phyloP scores from a whole-genome alignment of 164 flowering plant species.

The Macadamia tetraphylla region DNA sequence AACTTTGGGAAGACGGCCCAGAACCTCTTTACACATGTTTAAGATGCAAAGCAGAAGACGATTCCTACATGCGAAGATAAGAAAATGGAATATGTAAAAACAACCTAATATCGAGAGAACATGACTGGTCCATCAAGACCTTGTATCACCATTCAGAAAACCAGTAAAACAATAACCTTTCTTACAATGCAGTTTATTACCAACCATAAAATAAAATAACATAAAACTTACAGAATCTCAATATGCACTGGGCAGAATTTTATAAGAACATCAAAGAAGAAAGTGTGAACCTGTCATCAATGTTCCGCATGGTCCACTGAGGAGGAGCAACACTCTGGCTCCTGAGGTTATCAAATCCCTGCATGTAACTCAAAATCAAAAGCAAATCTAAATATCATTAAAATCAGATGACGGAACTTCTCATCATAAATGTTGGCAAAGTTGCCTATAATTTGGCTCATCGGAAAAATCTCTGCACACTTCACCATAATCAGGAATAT shows the following conservation, averaged over 20 bases:
- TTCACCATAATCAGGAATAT: background rate
- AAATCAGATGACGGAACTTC: background rate
- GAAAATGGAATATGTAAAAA: background rate
- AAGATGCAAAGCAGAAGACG: conserved; percentile 77
- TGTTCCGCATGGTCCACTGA: conserved; percentile 99
- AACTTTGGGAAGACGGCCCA: conserved; percentile 89
- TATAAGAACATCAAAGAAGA: too few relatives aligned
- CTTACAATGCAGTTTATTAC: too few relatives aligned
- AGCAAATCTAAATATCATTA: background rate
- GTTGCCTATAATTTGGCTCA: background rate
- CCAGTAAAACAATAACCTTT: too few relatives aligned
- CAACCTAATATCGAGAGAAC: too few relatives aligned
- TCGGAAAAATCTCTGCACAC: background rate
- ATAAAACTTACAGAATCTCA: too few relatives aligned
- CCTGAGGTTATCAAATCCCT: conserved; percentile 99
- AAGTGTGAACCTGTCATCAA: conserved; percentile 72
- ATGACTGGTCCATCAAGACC: too few relatives aligned
- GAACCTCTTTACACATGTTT: conserved; percentile 74
- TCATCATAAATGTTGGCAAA: background rate
- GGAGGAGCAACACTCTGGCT: conserved; percentile 95
- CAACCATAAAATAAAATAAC: too few relatives aligned
- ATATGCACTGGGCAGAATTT: too few relatives aligned
- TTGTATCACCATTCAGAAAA: too few relatives aligned
- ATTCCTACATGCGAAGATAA: conserved; percentile 47
- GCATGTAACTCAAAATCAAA: background rate